Conservation (phyloP, 495 filamentous ascomycete species). For the Bombardia bombarda region DNA sequence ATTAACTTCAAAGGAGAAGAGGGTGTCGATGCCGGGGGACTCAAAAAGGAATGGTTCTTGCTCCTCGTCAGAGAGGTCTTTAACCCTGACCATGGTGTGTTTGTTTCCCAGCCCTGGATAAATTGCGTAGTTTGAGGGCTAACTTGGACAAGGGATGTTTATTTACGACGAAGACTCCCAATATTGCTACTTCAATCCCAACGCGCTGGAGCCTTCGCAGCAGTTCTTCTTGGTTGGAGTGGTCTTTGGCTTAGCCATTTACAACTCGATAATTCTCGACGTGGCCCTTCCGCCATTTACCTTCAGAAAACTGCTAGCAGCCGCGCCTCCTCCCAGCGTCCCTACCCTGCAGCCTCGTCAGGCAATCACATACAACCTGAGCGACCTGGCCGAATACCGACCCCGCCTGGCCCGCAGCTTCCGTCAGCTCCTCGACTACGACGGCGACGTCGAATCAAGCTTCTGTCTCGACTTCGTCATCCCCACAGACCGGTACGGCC, state of each 20-base stretch:
- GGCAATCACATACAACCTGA: conserved; percentile 62
- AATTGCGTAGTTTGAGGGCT: not conserved
- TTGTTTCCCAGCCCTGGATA: not conserved
- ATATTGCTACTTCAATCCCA: conserved; percentile 93
- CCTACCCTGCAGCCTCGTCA: conserved; percentile 50
- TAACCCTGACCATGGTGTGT: conserved; percentile 80
- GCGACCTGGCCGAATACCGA: conserved; percentile 80
- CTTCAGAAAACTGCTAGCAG: conserved; percentile 78
- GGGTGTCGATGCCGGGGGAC: conserved; percentile 83
- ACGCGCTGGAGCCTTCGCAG: conserved; percentile 85
- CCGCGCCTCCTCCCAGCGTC: conserved; percentile 49
- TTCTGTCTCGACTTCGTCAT: conserved; percentile 82
- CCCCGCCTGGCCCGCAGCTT: conserved; percentile 72
- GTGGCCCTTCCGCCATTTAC: conserved; percentile 87
- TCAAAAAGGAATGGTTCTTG: conserved; percentile 95
- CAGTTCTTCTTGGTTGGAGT: conserved; percentile 91
- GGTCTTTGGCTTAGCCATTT: conserved; percentile 83
- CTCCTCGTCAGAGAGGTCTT: conserved; percentile 87
- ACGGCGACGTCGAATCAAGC: conserved; percentile 74
- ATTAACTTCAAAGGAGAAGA: conserved; percentile 88
- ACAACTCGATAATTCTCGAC: conserved; percentile 94
- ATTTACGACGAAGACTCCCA: conserved; percentile 90
- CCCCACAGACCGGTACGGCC: conserved; percentile 71
- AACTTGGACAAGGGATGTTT: conserved; percentile 58
- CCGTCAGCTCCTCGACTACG: conserved; percentile 67